These are phyloP conservation scores for Penicillium macrosclerotiorum DNA, from an alignment of 495 filamentous ascomycete species.

Conservation along the genomic window DNA sequence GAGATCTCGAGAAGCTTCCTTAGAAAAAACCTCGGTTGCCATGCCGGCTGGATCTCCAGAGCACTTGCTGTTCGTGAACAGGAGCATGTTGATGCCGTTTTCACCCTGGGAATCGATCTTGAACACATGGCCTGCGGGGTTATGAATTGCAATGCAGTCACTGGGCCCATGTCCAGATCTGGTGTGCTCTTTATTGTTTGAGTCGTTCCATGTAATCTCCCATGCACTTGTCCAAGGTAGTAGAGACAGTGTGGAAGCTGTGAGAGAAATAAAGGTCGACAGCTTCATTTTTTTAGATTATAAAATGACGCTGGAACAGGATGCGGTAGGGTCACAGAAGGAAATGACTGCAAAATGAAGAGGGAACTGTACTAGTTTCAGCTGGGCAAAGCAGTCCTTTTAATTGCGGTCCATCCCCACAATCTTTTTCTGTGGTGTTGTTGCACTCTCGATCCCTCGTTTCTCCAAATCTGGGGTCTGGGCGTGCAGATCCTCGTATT, in stretches of 20 bases:
- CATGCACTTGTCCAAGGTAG: slow-evolving; percentile 16
- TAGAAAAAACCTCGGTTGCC: slow-evolving; percentile 16
- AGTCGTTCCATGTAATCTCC: slow-evolving; percentile 21
- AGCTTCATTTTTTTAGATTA: slow-evolving; percentile 18
- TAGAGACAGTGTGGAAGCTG: slow-evolving; percentile 6
- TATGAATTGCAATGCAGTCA: slow-evolving; percentile 17
- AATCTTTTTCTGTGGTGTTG: neutral
- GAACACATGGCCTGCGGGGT: slow-evolving; percentile 20
- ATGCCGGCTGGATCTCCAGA: slow-evolving; percentile 10
- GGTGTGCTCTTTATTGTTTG: slow-evolving; percentile 5
- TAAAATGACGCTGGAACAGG: neutral
- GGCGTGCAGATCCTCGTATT: slow-evolving; percentile 14
- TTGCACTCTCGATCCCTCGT: neutral
- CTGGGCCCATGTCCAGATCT: slow-evolving; percentile 16
- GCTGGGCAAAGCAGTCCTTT: too few species aligned
- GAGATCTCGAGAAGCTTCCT: slow-evolving; percentile 11
- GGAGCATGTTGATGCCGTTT: slow-evolving; percentile 22
- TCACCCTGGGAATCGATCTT: slow-evolving; percentile 14
- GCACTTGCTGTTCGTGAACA: slow-evolving; percentile 18
- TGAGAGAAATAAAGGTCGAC: slow-evolving; percentile 8
- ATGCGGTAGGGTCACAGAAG: neutral
- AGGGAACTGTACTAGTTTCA: too few species aligned
- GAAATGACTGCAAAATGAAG: too few species aligned
- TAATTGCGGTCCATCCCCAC: too few species aligned
- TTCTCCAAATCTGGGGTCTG: slow-evolving; percentile 6